Base-by-base conservation (phyloP, 2,329 filamentous ascomycete genomes). In the Aspergillus texensis region DNA sequence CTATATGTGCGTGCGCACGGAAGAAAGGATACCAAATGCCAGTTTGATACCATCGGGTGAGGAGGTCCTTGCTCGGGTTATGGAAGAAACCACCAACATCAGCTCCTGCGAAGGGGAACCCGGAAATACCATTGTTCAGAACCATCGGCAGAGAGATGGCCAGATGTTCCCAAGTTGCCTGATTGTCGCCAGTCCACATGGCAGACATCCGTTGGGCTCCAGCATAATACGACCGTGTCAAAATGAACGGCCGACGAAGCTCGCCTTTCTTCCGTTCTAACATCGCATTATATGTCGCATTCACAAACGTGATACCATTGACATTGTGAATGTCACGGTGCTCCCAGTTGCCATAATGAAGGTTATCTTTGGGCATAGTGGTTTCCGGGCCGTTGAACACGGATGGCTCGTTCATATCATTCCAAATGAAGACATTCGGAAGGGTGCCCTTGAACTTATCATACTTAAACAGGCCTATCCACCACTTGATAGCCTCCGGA, bases 151-250 rank as follows among this genome's bases (percentile, higher is more conserved):
- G 87, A 1, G 93, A 91, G 1, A 89, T 91, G n/a, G 89, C 91
- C 19, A 99, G 86, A 74, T 98, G 94, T 21, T 89, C 88, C 95
- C 95, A 99, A 28, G 87, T 89, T 12, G 95, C 95, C 77, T 95
- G 91, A 80, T 99, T 99, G 76, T 99, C 95, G 65, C 95, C 95
- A 24, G 95, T 99, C 95, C 95, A 99, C 94, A 97, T 97, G 63
- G 95, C 94, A 67, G 93, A 92, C 48, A 92, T 82, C 62, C 94
- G 89, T 80, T 99, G 95, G 61, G 91, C 93, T 41, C 95, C 95
- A 14, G 94, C 88, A 75, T 90, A 99, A 82, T 96, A 99, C 0
- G 94, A 91, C 36, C 95, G 91, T 1, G 95, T 99, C 58, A 99
- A 86, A 12, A 97, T 88, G 75, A 99, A 99, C 0, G 95, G 95